Base-by-base conservation (phyloP, 257 asterid genomes). In the Plantago major region DNA sequence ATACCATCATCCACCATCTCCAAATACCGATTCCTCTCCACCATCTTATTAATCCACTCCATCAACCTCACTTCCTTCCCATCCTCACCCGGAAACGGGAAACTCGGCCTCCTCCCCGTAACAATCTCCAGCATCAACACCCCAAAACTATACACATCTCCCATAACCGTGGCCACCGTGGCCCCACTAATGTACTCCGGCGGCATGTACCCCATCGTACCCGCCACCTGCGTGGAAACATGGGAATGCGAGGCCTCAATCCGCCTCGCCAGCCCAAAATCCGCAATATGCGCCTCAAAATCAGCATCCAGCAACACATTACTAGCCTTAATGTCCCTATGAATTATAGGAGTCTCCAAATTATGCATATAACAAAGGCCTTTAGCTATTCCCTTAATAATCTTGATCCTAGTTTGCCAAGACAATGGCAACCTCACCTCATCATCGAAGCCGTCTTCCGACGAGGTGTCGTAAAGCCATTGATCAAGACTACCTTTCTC, bases 171-270 rank as follows among this genome's bases (percentile, higher is more conserved):
- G 2, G 96, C 97, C 73, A 22, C 71, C 3, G 83, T 65, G 44
- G 93, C 81, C 1, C 96, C 96, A 5, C 74, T 37, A 0, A 90
- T 58, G 46, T 90, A 87, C 68, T 90, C 97, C 7, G 97, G 96
- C 0, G 97, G 97, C 88, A 90, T 83, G 73, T 90, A 90, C 38
- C 97, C 96, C 96, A 90, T 81, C 4, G 97, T 90, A 16, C 97
- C 97, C 0, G 96, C 96, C 59, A 85, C 86, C 69, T 85, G 96
- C 3, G 97, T 90, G 1, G 96, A 90, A 13, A 90, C 96, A 60
- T 90, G 95, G 4, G 92, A 67, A 47, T 78, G 88, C 28, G 95
- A 71, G 28, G 78, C 80, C 53, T 87, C 94, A 0, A 87, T 76
- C 10, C 77, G 55, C 33, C 97, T 70, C 0, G 97, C 97, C 69